Conservation (phyloP, 768 basidiomycete species). For the Suillus ampliporus region DNA sequence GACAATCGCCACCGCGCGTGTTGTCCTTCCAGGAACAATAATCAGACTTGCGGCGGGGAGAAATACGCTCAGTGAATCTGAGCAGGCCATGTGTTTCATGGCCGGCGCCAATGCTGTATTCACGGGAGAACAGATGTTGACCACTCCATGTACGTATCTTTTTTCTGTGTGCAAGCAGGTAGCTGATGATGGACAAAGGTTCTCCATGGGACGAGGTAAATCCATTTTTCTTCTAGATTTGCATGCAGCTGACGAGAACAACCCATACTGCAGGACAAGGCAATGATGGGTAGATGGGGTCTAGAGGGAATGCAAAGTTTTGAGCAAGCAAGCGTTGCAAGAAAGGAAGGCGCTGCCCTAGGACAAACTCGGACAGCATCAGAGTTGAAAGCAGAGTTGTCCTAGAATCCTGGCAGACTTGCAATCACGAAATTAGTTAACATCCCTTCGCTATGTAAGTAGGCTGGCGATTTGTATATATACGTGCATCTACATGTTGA, state of each 20-base stretch:
- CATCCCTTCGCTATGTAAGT: background rate
- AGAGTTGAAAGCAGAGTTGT: background rate
- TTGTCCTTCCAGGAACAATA: conserved; percentile 90
- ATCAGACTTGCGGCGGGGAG: conserved; percentile 95
- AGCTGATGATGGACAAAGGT: conserved; percentile 49
- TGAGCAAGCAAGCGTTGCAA: conserved; percentile 67
- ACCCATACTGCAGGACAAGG: conserved; percentile 68
- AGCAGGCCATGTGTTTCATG: conserved; percentile 99
- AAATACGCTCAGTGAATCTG: conserved; percentile 85
- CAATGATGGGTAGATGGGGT: conserved; percentile 94
- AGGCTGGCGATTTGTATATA: background rate
- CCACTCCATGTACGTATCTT: conserved; percentile 82
- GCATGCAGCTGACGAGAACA: conserved; percentile 15
- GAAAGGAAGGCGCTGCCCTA: conserved; percentile 51
- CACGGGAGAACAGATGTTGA: conserved; percentile 98
- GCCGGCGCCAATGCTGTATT: conserved; percentile 98
- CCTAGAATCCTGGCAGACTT: background rate
- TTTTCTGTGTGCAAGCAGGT: conserved; percentile 2
- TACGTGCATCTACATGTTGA: conserved; percentile 1
- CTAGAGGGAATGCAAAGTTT: conserved; percentile 91
- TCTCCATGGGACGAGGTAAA: conserved; percentile 92
- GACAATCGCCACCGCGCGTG: conserved; percentile 93
- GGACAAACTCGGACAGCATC: background rate
- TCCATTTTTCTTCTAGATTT: conserved; percentile 4
- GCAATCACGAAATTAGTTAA: background rate